Percentiles rank a stretch among this genome's conserved stretches.
Conservation (phyloP, 2,329 filamentous ascomycete genomes). For the Arthrobotrys sinensis region DNA sequence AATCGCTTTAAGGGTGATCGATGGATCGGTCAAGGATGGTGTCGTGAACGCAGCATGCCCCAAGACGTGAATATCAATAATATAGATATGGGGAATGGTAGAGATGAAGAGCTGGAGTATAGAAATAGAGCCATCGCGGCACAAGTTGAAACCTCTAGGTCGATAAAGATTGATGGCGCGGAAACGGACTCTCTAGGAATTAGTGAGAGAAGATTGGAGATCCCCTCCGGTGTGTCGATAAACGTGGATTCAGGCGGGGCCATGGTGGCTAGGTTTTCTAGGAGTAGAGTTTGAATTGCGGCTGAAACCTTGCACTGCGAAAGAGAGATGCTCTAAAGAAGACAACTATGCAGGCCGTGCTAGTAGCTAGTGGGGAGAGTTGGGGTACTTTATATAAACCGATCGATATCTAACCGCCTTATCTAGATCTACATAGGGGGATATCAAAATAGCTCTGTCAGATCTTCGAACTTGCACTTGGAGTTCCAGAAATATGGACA, state of each 20-base stretch:
- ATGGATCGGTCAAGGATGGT: neutral
- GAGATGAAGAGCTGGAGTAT: constrained; percentile 8
- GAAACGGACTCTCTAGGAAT: neutral
- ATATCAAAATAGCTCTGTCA: neutral
- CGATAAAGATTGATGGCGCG: constrained; percentile 10
- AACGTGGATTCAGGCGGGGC: neutral
- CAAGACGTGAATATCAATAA: constrained; percentile 1
- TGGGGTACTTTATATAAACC: no score
- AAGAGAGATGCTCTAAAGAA: no score
- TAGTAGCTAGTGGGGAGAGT: no score
- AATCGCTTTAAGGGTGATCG: neutral
- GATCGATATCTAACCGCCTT: no score
- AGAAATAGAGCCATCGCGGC: constrained; percentile 10
- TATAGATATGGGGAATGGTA: neutral
- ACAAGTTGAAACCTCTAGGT: constrained; percentile 18
- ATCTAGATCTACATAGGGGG: no score
- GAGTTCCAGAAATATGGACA: neutral
- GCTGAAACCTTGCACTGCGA: no score
- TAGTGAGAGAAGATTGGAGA: neutral
- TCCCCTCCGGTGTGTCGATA: neutral
- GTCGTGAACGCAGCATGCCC: constrained; percentile 2
- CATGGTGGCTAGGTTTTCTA: constrained; percentile 9
- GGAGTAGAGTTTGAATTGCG: neutral
- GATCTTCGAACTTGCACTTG: neutral
- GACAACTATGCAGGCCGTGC: no score